These are phyloP conservation scores for Ceratobasidium sp. DNA, from an alignment of 1,284 basidiomycete genomes.

Conservation along the genomic window DNA sequence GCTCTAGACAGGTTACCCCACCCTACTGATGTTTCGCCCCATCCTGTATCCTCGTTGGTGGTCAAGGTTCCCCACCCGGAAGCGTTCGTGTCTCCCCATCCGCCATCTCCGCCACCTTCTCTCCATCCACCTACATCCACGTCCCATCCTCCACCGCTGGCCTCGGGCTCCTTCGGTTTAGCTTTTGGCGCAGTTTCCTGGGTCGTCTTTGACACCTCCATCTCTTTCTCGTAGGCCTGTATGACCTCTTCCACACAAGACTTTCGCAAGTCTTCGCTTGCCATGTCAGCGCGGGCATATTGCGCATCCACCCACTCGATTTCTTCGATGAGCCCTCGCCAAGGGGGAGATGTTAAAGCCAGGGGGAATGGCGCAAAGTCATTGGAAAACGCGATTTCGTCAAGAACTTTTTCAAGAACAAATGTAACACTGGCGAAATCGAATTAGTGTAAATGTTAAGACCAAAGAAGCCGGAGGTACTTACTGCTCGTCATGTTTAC, in stretches of 20 bases:
- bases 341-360: constrained; percentile 30
- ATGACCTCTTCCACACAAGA: constrained; percentile 23
- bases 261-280: not conserved
- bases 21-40: no score
- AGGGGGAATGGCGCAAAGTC: constrained; percentile 28
- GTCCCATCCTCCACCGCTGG: not conserved
- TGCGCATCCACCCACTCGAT: constrained; percentile 18
- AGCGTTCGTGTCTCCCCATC: not conserved
- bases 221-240: constrained; percentile 6
- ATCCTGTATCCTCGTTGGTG: not conserved
- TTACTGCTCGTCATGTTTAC: constrained; percentile 14
- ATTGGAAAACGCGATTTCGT: constrained; percentile 11
- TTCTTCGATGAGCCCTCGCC: constrained; percentile 4
- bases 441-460: not conserved
- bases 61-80: not conserved
- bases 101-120: not conserved
- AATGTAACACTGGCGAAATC: not conserved
- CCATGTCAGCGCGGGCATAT: not conserved
- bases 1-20: no score
- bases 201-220: constrained; percentile 1
- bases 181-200: not conserved
- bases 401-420: constrained; percentile 5
- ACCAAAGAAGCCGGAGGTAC: not conserved
- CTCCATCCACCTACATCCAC: constrained; percentile 17
- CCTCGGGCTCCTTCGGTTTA: not conserved